phyloP scores from a whole-genome alignment of 2,329 filamentous ascomycete genomes.

The Curvularia spicifera region DNA sequence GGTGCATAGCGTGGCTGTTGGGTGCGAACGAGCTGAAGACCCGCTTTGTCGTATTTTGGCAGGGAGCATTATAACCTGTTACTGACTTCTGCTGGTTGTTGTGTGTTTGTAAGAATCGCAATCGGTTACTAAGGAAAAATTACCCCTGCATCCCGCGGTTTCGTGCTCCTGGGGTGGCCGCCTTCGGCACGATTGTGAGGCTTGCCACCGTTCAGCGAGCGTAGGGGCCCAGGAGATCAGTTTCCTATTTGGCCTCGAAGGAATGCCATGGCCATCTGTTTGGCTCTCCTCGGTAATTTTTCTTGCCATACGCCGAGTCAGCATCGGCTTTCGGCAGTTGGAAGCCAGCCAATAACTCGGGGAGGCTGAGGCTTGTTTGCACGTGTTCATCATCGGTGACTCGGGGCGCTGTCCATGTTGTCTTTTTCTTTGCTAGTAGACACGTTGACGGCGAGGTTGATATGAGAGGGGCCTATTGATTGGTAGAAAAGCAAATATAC shows the following conservation, averaged over 20 bases:
- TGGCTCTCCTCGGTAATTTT: not conserved
- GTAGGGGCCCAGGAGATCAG: not conserved
- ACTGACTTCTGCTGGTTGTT: not conserved
- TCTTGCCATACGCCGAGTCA: slow-evolving; percentile 5
- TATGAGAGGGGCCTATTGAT: not conserved
- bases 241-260: slow-evolving; percentile 1
- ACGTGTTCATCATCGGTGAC: not conserved
- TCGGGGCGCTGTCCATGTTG: not conserved
- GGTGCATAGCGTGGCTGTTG: not conserved
- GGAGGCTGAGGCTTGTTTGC: not conserved
- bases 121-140: not conserved
- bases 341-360: slow-evolving; percentile 3
- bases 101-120: not conserved
- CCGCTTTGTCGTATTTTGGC: not conserved
- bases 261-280: slow-evolving; percentile 5
- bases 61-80: not conserved
- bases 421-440: not conserved
- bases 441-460: not conserved
- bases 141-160: not conserved
- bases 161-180: not conserved
- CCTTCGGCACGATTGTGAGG: not conserved
- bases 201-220: not conserved
- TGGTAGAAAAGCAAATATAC: not conserved
- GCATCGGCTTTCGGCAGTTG: slow-evolving; percentile 1
- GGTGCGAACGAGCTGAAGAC: not conserved